phyloP scores from a whole-genome alignment of 768 basidiomycete genomes.

The Hygrocybe coccinea region DNA sequence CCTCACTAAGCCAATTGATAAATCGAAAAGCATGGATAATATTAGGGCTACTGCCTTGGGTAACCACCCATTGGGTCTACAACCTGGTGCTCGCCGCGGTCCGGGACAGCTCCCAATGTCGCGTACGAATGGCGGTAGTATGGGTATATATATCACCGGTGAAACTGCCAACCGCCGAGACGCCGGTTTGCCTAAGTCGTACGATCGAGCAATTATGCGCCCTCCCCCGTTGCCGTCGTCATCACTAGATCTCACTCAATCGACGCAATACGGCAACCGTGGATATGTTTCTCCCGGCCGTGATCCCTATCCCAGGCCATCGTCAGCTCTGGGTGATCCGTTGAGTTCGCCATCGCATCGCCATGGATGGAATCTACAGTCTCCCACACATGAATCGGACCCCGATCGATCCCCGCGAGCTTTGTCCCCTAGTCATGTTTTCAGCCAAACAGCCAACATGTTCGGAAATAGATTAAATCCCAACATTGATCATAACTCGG shows the following conservation, averaged over 20 bases:
- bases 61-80: slow-evolving; percentile 31
- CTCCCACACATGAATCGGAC: slow-evolving; percentile 39
- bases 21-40: slow-evolving; percentile 58
- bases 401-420: slow-evolving; percentile 38
- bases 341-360: slow-evolving; percentile 36
- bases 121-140: slow-evolving; percentile 19
- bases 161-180: slow-evolving; percentile 17
- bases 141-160: neutral
- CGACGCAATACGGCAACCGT: slow-evolving; percentile 22
- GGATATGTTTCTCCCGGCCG: slow-evolving; percentile 37
- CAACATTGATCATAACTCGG: slow-evolving; percentile 32
- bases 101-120: slow-evolving; percentile 34
- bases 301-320: slow-evolving; percentile 60
- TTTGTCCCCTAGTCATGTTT: slow-evolving; percentile 32
- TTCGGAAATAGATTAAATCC: slow-evolving; percentile 31
- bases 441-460: slow-evolving; percentile 26
- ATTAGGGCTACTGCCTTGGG: slow-evolving; percentile 33
- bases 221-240: slow-evolving; percentile 43
- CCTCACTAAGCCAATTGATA: slow-evolving; percentile 31
- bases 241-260: slow-evolving; percentile 31
- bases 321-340: slow-evolving; percentile 55
- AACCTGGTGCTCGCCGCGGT: slow-evolving; percentile 32
- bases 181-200: slow-evolving; percentile 39
- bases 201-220: slow-evolving; percentile 33
- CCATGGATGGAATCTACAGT: slow-evolving; percentile 31